These are phyloP conservation scores for Aspergillus carlsbadensis DNA, from an alignment of 495 filamentous ascomycete genomes.

Conservation along the genomic window DNA sequence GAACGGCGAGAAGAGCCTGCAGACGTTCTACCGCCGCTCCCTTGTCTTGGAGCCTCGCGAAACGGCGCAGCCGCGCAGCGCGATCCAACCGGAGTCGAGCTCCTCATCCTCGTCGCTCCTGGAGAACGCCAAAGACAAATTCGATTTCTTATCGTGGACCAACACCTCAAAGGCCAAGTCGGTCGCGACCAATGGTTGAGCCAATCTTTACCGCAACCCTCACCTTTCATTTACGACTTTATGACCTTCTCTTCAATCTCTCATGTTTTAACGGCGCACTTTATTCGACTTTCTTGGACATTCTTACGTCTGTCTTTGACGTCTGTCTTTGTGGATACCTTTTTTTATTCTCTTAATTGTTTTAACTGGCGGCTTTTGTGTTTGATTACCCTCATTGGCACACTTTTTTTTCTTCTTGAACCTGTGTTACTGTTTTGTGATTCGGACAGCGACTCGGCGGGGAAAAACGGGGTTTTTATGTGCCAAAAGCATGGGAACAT, in stretches of 20 bases:
- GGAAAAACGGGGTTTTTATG: conserved; percentile 3
- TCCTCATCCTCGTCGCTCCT: conserved; percentile 38
- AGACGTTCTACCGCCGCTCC: conserved; percentile 81
- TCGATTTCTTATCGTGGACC: conserved; percentile 58
- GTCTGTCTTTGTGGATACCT: conserved; percentile 21
- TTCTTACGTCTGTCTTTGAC: conserved; percentile 8
- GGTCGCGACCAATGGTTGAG: conserved; percentile 43
- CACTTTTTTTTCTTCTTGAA: conserved; percentile 6
- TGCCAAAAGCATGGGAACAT: conserved; percentile 11
- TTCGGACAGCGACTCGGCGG: conserved; percentile 1
- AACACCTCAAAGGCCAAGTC: conserved; percentile 50
- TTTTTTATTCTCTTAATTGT: conserved; percentile 19
- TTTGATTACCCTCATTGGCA: background rate
- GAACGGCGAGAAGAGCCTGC: conserved; percentile 74
- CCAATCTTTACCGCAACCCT: background rate
- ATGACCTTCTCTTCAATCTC: conserved; percentile 11
- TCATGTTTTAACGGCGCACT: conserved; percentile 16
- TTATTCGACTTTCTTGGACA: conserved; percentile 6
- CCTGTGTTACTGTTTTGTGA: conserved; percentile 12
- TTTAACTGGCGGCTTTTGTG: conserved; percentile 2
- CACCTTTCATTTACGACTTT: conserved; percentile 13
- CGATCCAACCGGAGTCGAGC: conserved; percentile 37
- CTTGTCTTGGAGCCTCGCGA: conserved; percentile 85
- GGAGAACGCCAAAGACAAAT: conserved; percentile 56
- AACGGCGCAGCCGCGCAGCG: conserved; percentile 18